Percentiles rank a stretch among this genome's conserved stretches.
These are phyloP conservation scores for Kickxella alabastrina DNA, from an alignment of 192 early-diverging fungal genomes.

Conservation along the genomic window DNA sequence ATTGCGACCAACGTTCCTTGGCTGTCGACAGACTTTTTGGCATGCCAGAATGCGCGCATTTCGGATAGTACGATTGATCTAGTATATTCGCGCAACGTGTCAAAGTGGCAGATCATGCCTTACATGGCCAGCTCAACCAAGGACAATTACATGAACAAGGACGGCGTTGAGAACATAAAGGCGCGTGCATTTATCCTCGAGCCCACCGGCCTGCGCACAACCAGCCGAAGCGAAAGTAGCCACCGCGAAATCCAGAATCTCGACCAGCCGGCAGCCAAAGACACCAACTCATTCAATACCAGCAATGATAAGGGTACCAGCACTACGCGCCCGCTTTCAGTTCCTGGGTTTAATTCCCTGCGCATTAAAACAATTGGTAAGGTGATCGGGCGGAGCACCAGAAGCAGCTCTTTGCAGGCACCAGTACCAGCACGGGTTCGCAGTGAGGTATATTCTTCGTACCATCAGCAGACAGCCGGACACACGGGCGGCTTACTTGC, in stretches of 20 bases:
- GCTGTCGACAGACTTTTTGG: constrained; percentile 54
- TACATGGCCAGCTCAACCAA: constrained; percentile 44
- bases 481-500: constrained; percentile 22
- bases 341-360: constrained; percentile 17
- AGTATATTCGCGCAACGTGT: constrained; percentile 49
- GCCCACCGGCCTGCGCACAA: constrained; percentile 52
- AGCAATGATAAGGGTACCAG: neutral
- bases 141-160: constrained; percentile 48
- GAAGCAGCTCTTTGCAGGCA: constrained; percentile 14
- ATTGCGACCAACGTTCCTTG: constrained; percentile 61
- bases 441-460: constrained; percentile 41
- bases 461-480: constrained; percentile 33
- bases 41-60: constrained; percentile 50
- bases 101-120: constrained; percentile 38
- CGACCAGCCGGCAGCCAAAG: neutral
- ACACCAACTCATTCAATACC: too few species aligned
- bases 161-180: constrained; percentile 38
- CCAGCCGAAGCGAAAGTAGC: constrained; percentile 17
- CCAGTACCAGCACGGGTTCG: constrained; percentile 45
- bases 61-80: constrained; percentile 54
- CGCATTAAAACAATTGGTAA: constrained; percentile 11
- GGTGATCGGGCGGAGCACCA: neutral
- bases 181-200: constrained; percentile 60
- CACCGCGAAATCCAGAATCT: constrained; percentile 19
- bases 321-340: constrained; percentile 11